Percentiles rank a stretch among this genome's conserved stretches.
Evolutionary conservation across 2,329 filamentous ascomycete species (phyloP).

Genomic region (Fusarium secorum): DNA sequence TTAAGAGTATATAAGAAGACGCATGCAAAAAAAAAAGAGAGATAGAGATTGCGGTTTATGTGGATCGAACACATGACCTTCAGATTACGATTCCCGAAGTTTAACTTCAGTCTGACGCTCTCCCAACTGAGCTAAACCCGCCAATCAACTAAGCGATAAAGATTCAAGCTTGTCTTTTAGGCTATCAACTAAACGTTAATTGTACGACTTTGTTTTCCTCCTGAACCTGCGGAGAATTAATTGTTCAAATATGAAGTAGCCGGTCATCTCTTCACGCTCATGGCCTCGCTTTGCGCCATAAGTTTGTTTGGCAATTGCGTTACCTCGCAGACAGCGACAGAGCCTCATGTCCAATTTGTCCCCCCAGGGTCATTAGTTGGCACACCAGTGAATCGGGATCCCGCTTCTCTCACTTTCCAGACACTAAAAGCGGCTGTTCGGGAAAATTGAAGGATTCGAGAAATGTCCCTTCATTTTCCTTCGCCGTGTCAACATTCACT

Average conservation of each 20-base stretch:
- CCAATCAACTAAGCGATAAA: neutral
- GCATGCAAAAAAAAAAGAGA: neutral
- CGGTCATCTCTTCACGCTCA: too few species aligned
- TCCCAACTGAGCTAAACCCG: constrained; percentile 33
- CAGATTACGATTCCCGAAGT: constrained; percentile 21
- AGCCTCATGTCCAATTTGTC: neutral
- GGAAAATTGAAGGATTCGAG: neutral
- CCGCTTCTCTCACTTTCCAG: too few species aligned
- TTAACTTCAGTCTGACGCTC: constrained; percentile 29
- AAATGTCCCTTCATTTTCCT: neutral
- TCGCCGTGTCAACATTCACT: rapidly evolving
- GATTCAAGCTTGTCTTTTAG: rapidly evolving
- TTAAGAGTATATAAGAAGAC: too few species aligned
- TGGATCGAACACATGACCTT: constrained; percentile 32
- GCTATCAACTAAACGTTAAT: rapidly evolving
- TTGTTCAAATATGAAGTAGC: too few species aligned
- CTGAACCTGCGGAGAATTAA: too few species aligned
- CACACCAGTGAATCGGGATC: neutral
- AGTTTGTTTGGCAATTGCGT: neutral
- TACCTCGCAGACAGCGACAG: neutral
- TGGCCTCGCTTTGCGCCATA: too few species aligned
- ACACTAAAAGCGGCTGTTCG: neutral
- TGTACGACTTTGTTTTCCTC: rapidly evolving
- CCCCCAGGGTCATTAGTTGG: rapidly evolving
- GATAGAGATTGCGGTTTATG: constrained; percentile 15